Evolutionary conservation across 192 early-diverging fungal genomes (phyloP), one percentile per base, ranked within the genome.

Genomic region (Coemansia sp.): DNA sequence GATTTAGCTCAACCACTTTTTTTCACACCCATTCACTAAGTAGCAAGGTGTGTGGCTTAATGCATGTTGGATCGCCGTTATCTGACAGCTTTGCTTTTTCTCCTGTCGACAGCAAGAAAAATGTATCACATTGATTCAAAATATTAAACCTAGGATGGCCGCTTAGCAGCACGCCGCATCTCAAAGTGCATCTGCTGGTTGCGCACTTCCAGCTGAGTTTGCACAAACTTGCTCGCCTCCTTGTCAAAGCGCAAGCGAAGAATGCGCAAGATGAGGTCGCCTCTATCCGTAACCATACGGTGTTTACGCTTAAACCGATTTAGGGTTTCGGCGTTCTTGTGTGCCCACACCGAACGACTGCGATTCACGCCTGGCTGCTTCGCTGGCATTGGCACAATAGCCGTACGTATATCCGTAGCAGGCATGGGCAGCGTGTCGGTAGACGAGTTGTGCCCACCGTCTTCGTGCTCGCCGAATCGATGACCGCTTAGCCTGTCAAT

Each of bases 271-370:
- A 85, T 77, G 43, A 82, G 57, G 11, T 85, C 76, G 39, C 75
- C 69, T 42, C 69, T 77, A 62, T 85, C 76, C 0, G 77, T 76
- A 20, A 74, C 75, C 70, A 76, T 75, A 39, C 75, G 72, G 59
- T 75, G 52, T 33, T 73, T 61, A 8, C 76, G 66, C 25, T 71
- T 57, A 34, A 82, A 72, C 11, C 69, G 62, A 5, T 14, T 62
- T 34, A 73, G 47, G 0, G 78, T 75, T 5, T 68, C 70, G 21
- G 73, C 76, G 59, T 85, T 77, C 42, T 77, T 77, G 69, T 85
- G 79, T 23, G 73, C 74, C 79, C 79, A 85, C 41, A 85, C 79
- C 4, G 81, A 83, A 14, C 73, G 76, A 52, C 59, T 83, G 42
- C 81, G 81, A 16, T 57, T 58, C n/a, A 83, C 61, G 6, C 64